phyloP scores from a whole-genome alignment of 495 filamentous ascomycete species.

The Penicillium subrubescens region DNA sequence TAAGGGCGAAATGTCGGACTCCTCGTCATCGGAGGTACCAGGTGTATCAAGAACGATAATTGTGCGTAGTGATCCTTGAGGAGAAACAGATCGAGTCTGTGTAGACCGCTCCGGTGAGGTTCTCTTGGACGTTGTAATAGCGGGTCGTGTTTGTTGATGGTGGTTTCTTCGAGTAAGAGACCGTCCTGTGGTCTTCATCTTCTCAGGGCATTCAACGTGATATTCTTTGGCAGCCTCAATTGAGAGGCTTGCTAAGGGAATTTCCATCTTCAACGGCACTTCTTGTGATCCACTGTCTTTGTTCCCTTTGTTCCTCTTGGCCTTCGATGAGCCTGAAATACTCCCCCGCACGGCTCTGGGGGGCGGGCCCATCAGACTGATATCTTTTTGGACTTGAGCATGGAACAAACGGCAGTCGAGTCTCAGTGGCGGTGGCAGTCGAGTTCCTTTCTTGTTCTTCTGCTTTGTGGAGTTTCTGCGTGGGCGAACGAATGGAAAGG shows the following conservation, averaged over 20 bases:
- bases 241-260: not conserved
- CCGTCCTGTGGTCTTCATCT: not conserved
- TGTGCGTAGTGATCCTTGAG: conserved; percentile 11
- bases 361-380: not conserved
- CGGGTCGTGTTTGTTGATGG: not conserved
- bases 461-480: conserved; percentile 6
- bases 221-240: not conserved
- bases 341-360: not conserved
- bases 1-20: conserved; percentile 35
- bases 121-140: not conserved
- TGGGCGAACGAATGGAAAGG: conserved; percentile 7
- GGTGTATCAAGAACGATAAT: conserved; percentile 23
- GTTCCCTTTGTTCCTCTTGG: not conserved
- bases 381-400: not conserved
- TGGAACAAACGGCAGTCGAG: not conserved
- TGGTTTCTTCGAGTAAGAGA: not conserved
- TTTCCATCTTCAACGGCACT: not conserved
- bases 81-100: conserved; percentile 9
- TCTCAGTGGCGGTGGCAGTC: conserved; percentile 12
- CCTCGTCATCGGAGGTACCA: conserved; percentile 22
- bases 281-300: not conserved
- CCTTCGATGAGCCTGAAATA: not conserved
- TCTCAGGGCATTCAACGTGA: not conserved
- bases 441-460: conserved; percentile 7
- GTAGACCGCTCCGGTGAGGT: not conserved